Percentiles rank a stretch among this genome's conserved stretches.
phyloP scores from a whole-genome alignment of 257 asterid genomes.

The Lithospermum erythrorhizon region DNA sequence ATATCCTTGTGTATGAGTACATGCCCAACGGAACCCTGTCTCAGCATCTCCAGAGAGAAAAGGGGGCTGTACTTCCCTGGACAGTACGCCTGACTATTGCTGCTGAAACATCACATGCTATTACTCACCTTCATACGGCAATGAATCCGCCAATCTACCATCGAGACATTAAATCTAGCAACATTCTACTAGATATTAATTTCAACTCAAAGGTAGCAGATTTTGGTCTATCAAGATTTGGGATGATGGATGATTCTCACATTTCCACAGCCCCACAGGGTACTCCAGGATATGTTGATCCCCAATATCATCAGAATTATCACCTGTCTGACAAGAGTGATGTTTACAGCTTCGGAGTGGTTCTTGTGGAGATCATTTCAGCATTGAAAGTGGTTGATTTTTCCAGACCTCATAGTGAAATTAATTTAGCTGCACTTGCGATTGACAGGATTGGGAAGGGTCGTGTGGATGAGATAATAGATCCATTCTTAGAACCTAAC shows the following conservation, averaged over 20 bases:
- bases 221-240: conserved; percentile 81
- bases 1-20: conserved; percentile 79
- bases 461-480: conserved; percentile 73
- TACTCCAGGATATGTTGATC: conserved; percentile 90
- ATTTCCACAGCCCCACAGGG: conserved; percentile 96
- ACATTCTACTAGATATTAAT: conserved; percentile 59
- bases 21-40: conserved; percentile 88
- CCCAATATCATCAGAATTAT: conserved; percentile 90
- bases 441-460: conserved; percentile 75
- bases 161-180: conserved; percentile 79
- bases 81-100: conserved; percentile 78
- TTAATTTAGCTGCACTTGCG: conserved; percentile 81
- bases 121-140: conserved; percentile 75
- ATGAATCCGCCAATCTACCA: conserved; percentile 86
- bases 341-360: conserved; percentile 93
- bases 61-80: conserved; percentile 69
- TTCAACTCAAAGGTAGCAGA: conserved; percentile 87
- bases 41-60: conserved; percentile 70
- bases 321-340: conserved; percentile 93
- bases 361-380: conserved; percentile 83
- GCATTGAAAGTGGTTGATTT: conserved; percentile 79
- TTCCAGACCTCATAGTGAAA: conserved; percentile 66
- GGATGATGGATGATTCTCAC: conserved; percentile 86
- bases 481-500: conserved; percentile 60
- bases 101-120: conserved; percentile 71